phyloP scores from a whole-genome alignment of 208 protist species.

The Leishmania tarentolae region DNA sequence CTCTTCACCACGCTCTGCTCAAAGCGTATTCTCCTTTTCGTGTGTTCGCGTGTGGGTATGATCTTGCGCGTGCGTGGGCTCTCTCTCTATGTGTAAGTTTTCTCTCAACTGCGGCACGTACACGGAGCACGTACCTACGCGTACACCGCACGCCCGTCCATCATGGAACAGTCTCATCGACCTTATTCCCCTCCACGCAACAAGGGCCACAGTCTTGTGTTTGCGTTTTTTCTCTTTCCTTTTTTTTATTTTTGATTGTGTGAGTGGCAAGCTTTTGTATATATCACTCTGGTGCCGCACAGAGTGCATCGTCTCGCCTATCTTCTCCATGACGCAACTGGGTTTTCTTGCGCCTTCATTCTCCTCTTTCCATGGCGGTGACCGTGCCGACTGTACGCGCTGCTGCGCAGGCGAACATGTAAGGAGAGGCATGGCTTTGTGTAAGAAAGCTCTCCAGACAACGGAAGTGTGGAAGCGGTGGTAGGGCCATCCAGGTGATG shows the following conservation, averaged over 20 bases:
- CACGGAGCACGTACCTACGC: not conserved
- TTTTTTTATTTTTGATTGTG: not conserved
- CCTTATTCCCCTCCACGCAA: not conserved
- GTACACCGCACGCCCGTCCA: not conserved
- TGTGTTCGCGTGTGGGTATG: not conserved
- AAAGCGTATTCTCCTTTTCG: not conserved
- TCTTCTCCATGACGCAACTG: not conserved
- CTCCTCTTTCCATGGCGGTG: not conserved
- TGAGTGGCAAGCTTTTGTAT: too few species aligned
- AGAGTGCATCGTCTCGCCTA: not conserved
- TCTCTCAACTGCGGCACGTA: not conserved
- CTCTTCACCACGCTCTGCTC: not conserved
- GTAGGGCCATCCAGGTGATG: not conserved
- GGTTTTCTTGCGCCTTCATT: not conserved
- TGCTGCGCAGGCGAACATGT: not conserved
- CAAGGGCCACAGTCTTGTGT: not conserved
- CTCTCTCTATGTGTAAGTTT: not conserved
- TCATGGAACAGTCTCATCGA: not conserved
- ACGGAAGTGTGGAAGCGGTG: not conserved
- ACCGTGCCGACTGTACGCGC: not conserved
- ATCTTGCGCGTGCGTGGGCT: not conserved
- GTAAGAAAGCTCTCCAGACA: not conserved
- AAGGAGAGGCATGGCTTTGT: not conserved
- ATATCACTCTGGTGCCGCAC: not conserved
- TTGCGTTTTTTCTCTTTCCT: slow-evolving; percentile 4